These are phyloP conservation scores for Yamadazyma aaseri DNA, from an alignment of 1,139 yeast species.

Conservation along the genomic window DNA sequence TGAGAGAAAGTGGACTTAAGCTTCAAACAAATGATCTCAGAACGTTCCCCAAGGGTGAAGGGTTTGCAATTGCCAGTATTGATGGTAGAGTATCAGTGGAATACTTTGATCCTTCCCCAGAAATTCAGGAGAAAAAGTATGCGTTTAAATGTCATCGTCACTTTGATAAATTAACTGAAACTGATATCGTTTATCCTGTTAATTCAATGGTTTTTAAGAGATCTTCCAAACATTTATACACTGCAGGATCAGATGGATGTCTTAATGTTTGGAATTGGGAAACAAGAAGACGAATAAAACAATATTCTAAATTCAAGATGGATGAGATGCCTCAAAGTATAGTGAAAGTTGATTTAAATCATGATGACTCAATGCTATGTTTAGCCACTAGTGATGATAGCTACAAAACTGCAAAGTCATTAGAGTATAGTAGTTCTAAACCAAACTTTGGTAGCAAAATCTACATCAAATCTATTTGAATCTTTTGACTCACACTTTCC, in stretches of 20 bases:
- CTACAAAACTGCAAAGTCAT: slow-evolving; percentile 30
- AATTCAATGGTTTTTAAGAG: slow-evolving; percentile 62
- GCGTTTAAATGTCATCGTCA: slow-evolving; percentile 84
- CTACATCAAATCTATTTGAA: slow-evolving; percentile 8
- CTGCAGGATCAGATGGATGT: slow-evolving; percentile 79
- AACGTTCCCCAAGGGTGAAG: slow-evolving; percentile 55
- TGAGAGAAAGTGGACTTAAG: slow-evolving; percentile 69
- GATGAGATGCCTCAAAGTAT: slow-evolving; percentile 33
- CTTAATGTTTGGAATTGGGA: slow-evolving; percentile 78
- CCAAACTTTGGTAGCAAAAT: slow-evolving; percentile 16
- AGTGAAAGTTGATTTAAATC: slow-evolving; percentile 45
- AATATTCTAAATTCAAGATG: slow-evolving; percentile 46
- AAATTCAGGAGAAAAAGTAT: slow-evolving; percentile 47
- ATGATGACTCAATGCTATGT: slow-evolving; percentile 40
- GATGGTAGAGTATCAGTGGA: slow-evolving; percentile 90
- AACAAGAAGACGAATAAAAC: slow-evolving; percentile 59
- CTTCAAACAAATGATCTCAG: slow-evolving; percentile 65
- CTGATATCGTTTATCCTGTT: slow-evolving; percentile 74
- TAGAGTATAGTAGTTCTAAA: slow-evolving; percentile 10
- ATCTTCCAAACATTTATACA: slow-evolving; percentile 50
- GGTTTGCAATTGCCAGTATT: slow-evolving; percentile 76
- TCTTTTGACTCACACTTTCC: neutral
- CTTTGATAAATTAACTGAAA: slow-evolving; percentile 38
- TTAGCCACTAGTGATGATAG: slow-evolving; percentile 67
- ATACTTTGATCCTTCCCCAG: slow-evolving; percentile 54